Base-by-base conservation (phyloP, 371 early-diverging fungal species). In the Mortierella sp. region DNA sequence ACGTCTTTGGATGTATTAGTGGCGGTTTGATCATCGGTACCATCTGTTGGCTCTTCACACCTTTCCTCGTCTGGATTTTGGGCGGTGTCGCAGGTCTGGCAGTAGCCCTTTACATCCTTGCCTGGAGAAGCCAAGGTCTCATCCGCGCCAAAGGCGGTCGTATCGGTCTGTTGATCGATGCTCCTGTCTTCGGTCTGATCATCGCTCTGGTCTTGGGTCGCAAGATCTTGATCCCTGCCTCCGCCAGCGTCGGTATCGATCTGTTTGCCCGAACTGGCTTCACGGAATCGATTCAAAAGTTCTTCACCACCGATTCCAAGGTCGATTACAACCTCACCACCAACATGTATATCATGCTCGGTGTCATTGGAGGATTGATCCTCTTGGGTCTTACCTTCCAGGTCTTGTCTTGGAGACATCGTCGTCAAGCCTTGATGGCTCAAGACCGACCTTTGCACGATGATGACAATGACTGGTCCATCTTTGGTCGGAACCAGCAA, bases 1-100 rank as follows among this genome's bases (percentile, higher is more conserved):
- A 95, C 92, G 83, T 97, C 87, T 82, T 94, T 90, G 71, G 94
- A 94, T 67, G 96, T 90, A 73, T 94, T 81, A 67, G 94, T 84
- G 74, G 90, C 86, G 72, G 93, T 91, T 82, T 94, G 90, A 76
- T 89, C 84, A 19, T 71, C 63, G 63, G 66, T 63, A 13, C 52
- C 16, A 27, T 68, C 24, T 64, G 65, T 38, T 56, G 31, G 53
- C 26, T 74, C 45, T 42, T 64, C 30, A 18, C 58, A 21, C 74
- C 65, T 0, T 74, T 81, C 56, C 49, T 82, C 12, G 67, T 88
- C 27, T 90, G 89, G 34, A 80, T 84, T 1, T 72, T 90, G 1
- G 90, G 91, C 4, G 91, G 84, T 26, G 61, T 92, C 21, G 84
- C 82, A 0, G 71, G 84, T 38, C 78, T 84, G 8, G 48, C 81